Conservation (phyloP, 495 filamentous ascomycete species). For the Tirmania nivea region DNA sequence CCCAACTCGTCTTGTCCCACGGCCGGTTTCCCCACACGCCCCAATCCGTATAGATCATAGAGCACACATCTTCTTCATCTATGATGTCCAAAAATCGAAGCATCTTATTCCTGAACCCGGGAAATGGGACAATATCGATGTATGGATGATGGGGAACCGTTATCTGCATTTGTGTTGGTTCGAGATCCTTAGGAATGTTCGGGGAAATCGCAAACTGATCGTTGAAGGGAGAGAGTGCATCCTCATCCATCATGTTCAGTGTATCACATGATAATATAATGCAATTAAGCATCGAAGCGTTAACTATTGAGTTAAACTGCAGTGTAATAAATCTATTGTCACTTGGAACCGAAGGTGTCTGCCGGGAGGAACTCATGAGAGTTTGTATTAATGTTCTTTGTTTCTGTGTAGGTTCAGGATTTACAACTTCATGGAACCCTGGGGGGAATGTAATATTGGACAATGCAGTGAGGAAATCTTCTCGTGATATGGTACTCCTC, state of each 20-base stretch:
- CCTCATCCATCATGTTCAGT: conserved; percentile 6
- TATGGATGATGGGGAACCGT: conserved; percentile 12
- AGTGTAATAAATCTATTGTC: not conserved
- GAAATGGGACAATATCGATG: conserved; percentile 14
- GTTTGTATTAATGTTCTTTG: not conserved
- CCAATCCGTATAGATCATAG: conserved; percentile 9
- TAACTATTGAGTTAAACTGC: conserved; percentile 3
- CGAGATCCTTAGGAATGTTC: conserved; percentile 2
- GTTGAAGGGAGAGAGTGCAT: conserved; percentile 8
- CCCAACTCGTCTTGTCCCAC: conserved; percentile 14
- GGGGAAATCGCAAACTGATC: conserved; percentile 1
- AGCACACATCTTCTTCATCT: conserved; percentile 8
- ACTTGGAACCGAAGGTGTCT: not conserved
- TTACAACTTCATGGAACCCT: not conserved
- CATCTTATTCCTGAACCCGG: conserved; percentile 10
- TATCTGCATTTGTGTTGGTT: conserved; percentile 10
- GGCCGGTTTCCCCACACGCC: conserved; percentile 13
- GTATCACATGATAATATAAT: conserved; percentile 12
- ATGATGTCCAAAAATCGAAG: conserved; percentile 9
- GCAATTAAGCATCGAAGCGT: conserved; percentile 9
- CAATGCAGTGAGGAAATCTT: not conserved
- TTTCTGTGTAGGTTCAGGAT: not conserved
- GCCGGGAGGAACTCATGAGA: not conserved
- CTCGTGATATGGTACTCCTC: too few relatives aligned
- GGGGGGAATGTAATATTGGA: not conserved